Percentiles rank a stretch among this genome's conserved stretches.
phyloP scores from a whole-genome alignment of 805 yeast species.

The Scheffersomyces lignosus region DNA sequence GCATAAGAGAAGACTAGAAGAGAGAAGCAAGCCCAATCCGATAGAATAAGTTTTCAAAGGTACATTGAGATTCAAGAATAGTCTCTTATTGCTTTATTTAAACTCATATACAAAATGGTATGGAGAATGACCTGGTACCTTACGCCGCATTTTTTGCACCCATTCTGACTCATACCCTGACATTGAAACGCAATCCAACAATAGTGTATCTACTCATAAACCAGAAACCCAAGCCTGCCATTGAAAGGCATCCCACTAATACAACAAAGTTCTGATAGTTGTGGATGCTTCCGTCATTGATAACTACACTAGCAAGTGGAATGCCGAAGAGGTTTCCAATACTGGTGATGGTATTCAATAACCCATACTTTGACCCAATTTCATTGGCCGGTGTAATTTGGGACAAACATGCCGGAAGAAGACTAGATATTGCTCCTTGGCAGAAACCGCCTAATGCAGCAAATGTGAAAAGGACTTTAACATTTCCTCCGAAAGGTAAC shows the following conservation, averaged over 20 bases:
- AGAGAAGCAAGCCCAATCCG: too few species aligned
- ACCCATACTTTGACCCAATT: slow-evolving; percentile 38
- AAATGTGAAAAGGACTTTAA: slow-evolving; percentile 29
- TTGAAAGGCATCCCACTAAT: slow-evolving; percentile 28
- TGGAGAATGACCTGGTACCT: too few species aligned
- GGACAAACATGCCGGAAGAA: slow-evolving; percentile 31
- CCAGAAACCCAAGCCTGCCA: slow-evolving; percentile 32
- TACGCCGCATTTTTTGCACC: too few species aligned
- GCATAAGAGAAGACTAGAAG: too few species aligned
- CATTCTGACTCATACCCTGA: too few species aligned
- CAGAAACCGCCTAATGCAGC: slow-evolving; percentile 36
- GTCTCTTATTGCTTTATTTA: too few species aligned
- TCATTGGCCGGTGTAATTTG: slow-evolving; percentile 28
- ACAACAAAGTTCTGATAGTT: slow-evolving; percentile 32
- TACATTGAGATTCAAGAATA: too few species aligned
- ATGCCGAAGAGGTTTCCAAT: slow-evolving; percentile 33
- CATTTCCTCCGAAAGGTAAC: slow-evolving; percentile 32
- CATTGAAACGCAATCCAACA: slow-evolving; percentile 15
- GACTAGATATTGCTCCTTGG: slow-evolving; percentile 33
- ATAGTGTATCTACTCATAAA: slow-evolving; percentile 11
- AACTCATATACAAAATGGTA: too few species aligned
- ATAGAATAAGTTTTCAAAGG: too few species aligned
- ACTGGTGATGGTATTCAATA: slow-evolving; percentile 29
- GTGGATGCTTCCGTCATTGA: slow-evolving; percentile 23
- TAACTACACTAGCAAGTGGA: slow-evolving; percentile 33